phyloP scores from a whole-genome alignment of 192 early-diverging fungal genomes.

The Coemansia sp. region DNA sequence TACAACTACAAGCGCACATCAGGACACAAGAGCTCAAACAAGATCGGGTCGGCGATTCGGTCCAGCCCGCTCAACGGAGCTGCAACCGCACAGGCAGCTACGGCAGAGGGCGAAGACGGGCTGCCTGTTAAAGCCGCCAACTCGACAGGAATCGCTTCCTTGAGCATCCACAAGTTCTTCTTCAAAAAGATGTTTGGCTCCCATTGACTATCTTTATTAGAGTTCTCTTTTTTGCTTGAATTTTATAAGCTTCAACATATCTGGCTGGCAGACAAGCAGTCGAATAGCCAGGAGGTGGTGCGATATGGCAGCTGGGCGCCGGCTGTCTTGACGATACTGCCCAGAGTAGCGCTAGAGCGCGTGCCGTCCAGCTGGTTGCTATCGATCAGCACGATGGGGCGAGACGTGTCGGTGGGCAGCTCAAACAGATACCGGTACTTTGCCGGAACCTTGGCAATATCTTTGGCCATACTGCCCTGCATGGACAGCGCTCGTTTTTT shows the following conservation, averaged over 20 bases:
- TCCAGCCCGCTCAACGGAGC: constrained; percentile 21
- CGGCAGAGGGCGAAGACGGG: constrained; percentile 9
- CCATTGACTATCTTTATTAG: constrained; percentile 27
- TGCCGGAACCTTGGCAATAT: constrained; percentile 10
- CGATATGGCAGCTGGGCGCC: constrained; percentile 20
- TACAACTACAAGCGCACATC: constrained; percentile 50
- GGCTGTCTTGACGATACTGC: constrained; percentile 9
- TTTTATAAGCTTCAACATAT: constrained; percentile 9
- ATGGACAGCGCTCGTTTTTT: not conserved
- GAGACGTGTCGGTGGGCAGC: constrained; percentile 3
- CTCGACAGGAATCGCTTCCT: constrained; percentile 13
- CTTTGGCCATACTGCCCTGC: constrained; percentile 7
- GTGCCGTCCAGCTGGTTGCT: constrained; percentile 11
- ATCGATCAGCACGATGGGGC: constrained; percentile 23
- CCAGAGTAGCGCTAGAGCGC: constrained; percentile 8
- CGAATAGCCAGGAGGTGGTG: constrained; percentile 45
- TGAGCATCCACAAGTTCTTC: constrained; percentile 33
- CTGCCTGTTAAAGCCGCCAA: not conserved
- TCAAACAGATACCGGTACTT: constrained; percentile 31
- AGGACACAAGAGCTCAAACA: constrained; percentile 26
- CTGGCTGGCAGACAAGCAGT: constrained; percentile 40
- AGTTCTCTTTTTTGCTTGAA: not conserved
- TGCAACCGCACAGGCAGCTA: constrained; percentile 4
- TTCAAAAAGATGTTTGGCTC: constrained; percentile 55
- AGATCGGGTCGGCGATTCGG: constrained; percentile 26